These are phyloP conservation scores for Samsoniella hepiali DNA, from an alignment of 2,329 filamentous ascomycete species.

Conservation along the genomic window DNA sequence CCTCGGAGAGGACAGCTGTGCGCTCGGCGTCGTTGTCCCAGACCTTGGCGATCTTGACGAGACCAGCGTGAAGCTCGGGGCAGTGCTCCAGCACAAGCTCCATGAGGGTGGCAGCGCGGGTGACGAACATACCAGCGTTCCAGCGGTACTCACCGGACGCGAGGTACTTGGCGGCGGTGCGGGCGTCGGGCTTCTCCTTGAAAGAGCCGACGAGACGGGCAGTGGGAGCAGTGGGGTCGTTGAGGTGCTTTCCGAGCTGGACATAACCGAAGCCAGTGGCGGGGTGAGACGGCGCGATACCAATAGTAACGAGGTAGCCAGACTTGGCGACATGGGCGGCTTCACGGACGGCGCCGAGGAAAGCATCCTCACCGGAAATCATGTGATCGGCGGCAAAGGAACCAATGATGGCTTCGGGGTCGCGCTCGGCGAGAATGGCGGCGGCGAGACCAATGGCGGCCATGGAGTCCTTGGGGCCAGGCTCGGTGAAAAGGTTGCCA, in stretches of 20 bases:
- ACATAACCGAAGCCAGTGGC: slow-evolving; percentile 29
- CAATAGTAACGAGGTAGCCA: slow-evolving; percentile 28
- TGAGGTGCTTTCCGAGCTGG: slow-evolving; percentile 26
- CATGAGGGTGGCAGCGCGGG: slow-evolving; percentile 28
- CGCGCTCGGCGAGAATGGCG: slow-evolving; percentile 26
- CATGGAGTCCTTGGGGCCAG: slow-evolving; percentile 29
- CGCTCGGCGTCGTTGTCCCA: slow-evolving; percentile 27
- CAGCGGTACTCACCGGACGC: slow-evolving; percentile 28
- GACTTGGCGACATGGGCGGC: slow-evolving; percentile 28
- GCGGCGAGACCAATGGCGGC: slow-evolving; percentile 28
- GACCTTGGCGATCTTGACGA: slow-evolving; percentile 25
- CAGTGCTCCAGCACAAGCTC: slow-evolving; percentile 26
- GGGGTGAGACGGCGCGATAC: slow-evolving; percentile 28
- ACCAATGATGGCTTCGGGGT: slow-evolving; percentile 26
- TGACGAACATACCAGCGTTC: slow-evolving; percentile 30
- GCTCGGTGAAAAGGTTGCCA: slow-evolving; percentile 27
- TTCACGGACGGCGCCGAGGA: slow-evolving; percentile 27
- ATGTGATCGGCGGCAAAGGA: slow-evolving; percentile 29
- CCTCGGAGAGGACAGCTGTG: slow-evolving; percentile 23
- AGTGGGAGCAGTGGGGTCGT: slow-evolving; percentile 22
- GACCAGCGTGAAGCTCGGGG: slow-evolving; percentile 24
- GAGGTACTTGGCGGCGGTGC: slow-evolving; percentile 28
- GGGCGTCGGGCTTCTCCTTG: slow-evolving; percentile 29
- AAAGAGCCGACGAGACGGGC: slow-evolving; percentile 27
- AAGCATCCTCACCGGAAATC: slow-evolving; percentile 29